Evolutionary conservation across 2,329 filamentous ascomycete species (phyloP), one percentile per base, ranked within the genome.

Genomic region (Arthroderma sp.): DNA sequence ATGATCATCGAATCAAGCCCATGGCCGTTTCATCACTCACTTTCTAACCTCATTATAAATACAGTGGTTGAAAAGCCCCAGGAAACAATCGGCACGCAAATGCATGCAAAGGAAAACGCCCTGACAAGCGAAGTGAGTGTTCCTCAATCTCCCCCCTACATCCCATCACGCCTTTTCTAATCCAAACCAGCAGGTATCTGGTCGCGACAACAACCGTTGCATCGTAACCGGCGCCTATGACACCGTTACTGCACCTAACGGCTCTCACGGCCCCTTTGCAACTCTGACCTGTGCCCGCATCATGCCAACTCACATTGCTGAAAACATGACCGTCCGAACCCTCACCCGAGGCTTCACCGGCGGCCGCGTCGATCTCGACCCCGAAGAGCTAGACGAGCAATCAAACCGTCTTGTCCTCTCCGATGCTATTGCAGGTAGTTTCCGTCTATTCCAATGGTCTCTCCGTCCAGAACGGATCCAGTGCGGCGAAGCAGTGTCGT

Each of bases 281-380:
- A 42, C 30, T 9, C 22, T 48, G 11, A 11, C 22, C 29, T 28
- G 32, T 30, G 38, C 42, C 11, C 42, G 43, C n/a, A 48, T 48
- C 34, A 32, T 48, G 32, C 46, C 46, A 6, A 8, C 34, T 33
- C 15, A 31, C 29, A 5, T 48, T 9, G 15, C 36, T 8, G 8
- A 36, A 8, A 39, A 48, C 29, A 31, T 33, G 7, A 5, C 38
- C 22, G 38, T 29, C 2, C 31, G 42, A 8, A 32, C 36, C 8
- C 43, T 45, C 30, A 40, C 40, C 34, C 33, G 34, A 3, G 36
- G 36, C 38, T 45, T 48, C 15, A 48, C 46, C 10, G 46, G 46
- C 5, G 42, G 42, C 10, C 42, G 34, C 2, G 36, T 48, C 29
- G 15, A 9, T 28, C 10, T 38, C 11, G 32, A 41, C 6, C 38